Evolutionary conservation across 306 rosid species (phyloP).

Genomic region (Rosa multiflora): DNA sequence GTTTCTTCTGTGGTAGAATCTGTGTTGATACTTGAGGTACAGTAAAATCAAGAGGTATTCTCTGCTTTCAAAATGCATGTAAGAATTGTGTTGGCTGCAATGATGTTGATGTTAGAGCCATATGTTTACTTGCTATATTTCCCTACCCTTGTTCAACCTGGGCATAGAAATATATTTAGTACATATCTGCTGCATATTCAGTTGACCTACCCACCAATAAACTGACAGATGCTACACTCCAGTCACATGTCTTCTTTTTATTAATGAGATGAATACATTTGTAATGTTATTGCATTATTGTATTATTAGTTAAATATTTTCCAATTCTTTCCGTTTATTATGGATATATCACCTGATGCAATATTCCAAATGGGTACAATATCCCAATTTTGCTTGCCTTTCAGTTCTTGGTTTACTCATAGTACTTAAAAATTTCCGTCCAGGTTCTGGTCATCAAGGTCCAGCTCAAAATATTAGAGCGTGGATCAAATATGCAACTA

Average conservation of each 20-base stretch:
- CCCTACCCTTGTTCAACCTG: not conserved
- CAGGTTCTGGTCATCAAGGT: conserved; percentile 61
- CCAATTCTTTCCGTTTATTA: not conserved
- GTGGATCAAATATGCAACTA: conserved; percentile 65
- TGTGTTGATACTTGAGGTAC: not conserved
- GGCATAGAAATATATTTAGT: not conserved
- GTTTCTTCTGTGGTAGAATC: not conserved
- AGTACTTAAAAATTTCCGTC: conserved; percentile 19
- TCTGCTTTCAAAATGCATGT: not conserved
- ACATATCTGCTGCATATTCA: not conserved
- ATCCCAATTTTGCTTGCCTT: not conserved
- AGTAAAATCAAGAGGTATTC: not conserved
- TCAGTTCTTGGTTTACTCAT: conserved; percentile 23
- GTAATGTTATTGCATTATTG: not conserved
- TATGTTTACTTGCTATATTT: not conserved
- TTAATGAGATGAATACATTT: not conserved
- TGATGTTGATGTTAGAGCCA: not conserved
- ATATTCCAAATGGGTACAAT: not conserved
- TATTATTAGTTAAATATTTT: not conserved
- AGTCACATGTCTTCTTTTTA: not conserved
- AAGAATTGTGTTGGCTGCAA: not conserved
- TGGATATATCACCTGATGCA: not conserved
- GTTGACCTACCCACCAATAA: not conserved
- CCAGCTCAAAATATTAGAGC: conserved; percentile 78
- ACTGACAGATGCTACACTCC: conserved; percentile 6